These are phyloP conservation scores for Beta vulgaris DNA, from an alignment of 148 eudicot species.

Conservation along the genomic window DNA sequence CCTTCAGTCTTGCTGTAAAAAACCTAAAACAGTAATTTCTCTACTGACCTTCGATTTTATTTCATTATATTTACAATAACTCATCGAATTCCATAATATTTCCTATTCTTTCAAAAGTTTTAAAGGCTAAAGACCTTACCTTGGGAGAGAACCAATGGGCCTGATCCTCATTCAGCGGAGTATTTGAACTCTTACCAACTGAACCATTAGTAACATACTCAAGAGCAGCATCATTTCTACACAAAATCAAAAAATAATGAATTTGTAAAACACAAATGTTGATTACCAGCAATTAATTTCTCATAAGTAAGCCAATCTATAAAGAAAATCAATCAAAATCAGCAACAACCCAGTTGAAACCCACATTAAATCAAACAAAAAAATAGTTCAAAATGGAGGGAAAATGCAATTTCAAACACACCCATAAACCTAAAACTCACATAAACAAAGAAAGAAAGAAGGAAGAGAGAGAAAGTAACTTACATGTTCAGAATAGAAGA, in stretches of 20 bases:
- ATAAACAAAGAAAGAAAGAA: neutral
- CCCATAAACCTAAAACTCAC: constrained; percentile 10
- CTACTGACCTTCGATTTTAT: neutral
- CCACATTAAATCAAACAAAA: constrained; percentile 11
- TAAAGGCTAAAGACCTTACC: constrained; percentile 14
- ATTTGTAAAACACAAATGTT: constrained; percentile 1
- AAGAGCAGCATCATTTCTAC: constrained; percentile 22
- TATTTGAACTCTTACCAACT: constrained; percentile 12
- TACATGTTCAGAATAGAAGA: constrained; percentile 26
- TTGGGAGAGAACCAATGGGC: constrained; percentile 23
- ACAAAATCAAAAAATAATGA: neutral
- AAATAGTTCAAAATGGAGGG: constrained; percentile 22
- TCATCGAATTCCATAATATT: neutral
- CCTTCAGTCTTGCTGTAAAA: neutral
- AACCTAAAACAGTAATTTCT: neutral
- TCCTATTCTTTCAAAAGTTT: neutral
- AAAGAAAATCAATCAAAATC: neutral
- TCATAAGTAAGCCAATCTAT: neutral
- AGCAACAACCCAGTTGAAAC: constrained; percentile 6
- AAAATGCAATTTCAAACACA: constrained; percentile 23
- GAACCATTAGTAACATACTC: constrained; percentile 7
- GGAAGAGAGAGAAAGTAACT: constrained; percentile 17
- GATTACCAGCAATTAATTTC: neutral
- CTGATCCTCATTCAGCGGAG: constrained; percentile 20
- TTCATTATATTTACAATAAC: too few relatives aligned